Conservation (phyloP, 805 yeast species). For the Candida oleophila region DNA sequence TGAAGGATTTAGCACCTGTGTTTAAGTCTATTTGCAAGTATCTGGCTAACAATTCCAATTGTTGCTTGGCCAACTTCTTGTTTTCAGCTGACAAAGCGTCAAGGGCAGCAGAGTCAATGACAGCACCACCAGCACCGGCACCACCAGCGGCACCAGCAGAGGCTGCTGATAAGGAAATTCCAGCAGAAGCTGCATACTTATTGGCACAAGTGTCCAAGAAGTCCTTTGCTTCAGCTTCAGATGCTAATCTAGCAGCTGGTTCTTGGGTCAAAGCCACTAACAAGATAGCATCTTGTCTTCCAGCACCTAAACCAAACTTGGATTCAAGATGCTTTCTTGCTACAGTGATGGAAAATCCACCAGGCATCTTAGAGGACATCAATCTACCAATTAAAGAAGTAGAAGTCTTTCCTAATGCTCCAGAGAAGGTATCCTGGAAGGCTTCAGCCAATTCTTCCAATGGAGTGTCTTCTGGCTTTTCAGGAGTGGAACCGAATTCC, state of each 20-base stretch:
- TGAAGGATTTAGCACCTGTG: slow-evolving; percentile 82
- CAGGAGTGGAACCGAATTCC: slow-evolving; percentile 97
- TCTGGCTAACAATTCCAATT: slow-evolving; percentile 87
- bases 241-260: slow-evolving; percentile 84
- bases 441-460: slow-evolving; percentile 92
- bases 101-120: slow-evolving; percentile 92
- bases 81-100: slow-evolving; percentile 76
- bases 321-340: slow-evolving; percentile 91
- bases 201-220: slow-evolving; percentile 80
- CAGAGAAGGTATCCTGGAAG: slow-evolving; percentile 87
- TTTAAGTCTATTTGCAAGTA: slow-evolving; percentile 91
- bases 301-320: slow-evolving; percentile 89
- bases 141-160: slow-evolving; percentile 58
- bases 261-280: slow-evolving; percentile 82
- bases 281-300: slow-evolving; percentile 91
- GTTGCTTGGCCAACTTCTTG: slow-evolving; percentile 70
- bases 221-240: slow-evolving; percentile 87
- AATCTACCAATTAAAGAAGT: slow-evolving; percentile 85
- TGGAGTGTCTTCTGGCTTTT: slow-evolving; percentile 98
- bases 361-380: slow-evolving; percentile 98
- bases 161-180: slow-evolving; percentile 71
- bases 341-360: slow-evolving; percentile 91
- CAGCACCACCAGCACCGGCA: slow-evolving; percentile 75
- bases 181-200: slow-evolving; percentile 82
- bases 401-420: slow-evolving; percentile 92